phyloP scores from a whole-genome alignment of 257 asterid genomes.

The Plantago ovata region DNA sequence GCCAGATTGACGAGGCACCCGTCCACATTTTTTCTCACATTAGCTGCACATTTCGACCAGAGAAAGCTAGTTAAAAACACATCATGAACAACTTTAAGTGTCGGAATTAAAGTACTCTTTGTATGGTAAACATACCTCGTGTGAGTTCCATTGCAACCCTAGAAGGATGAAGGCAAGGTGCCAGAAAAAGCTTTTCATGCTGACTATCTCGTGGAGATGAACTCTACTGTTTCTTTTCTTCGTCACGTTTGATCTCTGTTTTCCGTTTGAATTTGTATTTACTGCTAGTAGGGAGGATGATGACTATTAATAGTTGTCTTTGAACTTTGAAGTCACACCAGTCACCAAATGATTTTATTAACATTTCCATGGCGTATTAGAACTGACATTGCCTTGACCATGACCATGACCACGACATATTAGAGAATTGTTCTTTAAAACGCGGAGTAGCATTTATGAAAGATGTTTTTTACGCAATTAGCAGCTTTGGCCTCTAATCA shows the following conservation, averaged over 20 bases:
- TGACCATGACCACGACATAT: no score
- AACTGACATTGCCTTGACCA: no score
- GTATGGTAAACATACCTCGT: constrained; percentile 12
- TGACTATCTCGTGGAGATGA: constrained; percentile 7
- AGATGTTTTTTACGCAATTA: no score
- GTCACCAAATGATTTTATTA: no score
- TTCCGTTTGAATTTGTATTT: no score
- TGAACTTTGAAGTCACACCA: no score
- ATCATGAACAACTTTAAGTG: neutral
- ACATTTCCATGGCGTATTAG: no score
- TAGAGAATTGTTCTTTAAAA: no score
- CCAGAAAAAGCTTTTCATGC: constrained; percentile 1
- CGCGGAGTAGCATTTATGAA: no score
- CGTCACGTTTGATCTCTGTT: constrained; percentile 12
- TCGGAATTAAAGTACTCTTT: neutral
- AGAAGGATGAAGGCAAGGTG: constrained; percentile 7
- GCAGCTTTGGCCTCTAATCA: no score
- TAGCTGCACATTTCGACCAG: constrained; percentile 17
- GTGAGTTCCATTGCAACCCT: constrained; percentile 28
- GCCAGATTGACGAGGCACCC: constrained; percentile 19
- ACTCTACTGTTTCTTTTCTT: neutral
- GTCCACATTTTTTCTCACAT: constrained; percentile 15
- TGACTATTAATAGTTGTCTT: no score
- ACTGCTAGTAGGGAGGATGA: no score
- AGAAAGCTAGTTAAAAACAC: neutral